Conservation (phyloP, 345 rosid genomes). For the Mercurialis annua region DNA sequence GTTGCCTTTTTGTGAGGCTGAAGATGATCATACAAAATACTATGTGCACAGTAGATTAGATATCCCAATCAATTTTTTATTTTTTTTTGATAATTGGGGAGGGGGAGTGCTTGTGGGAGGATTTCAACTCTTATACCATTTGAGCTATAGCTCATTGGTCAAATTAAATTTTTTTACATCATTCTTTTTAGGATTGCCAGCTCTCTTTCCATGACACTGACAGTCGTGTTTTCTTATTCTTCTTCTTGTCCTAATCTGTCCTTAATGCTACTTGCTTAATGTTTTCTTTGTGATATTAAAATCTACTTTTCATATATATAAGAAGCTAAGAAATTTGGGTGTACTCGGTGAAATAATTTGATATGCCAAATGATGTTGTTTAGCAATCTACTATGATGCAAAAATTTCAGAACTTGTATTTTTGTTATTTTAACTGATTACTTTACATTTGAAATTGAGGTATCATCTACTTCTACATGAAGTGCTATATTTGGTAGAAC, state of each 20-base stretch:
- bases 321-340: too few species aligned
- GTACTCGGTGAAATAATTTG: neutral
- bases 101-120: too few species aligned
- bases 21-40: neutral
- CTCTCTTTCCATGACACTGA: too few species aligned
- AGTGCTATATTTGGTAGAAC: neutral
- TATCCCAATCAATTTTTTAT: too few species aligned
- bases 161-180: too few species aligned
- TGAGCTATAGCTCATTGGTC: neutral
- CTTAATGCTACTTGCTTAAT: neutral
- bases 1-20: neutral
- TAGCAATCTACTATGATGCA: neutral
- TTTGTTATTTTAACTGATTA: neutral
- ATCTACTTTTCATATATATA: too few species aligned
- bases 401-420: neutral
- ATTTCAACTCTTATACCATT: neutral
- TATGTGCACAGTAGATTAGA: neutral
- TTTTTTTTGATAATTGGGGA: too few species aligned
- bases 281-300: neutral
- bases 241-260: neutral
- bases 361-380: neutral
- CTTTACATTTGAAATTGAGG: neutral
- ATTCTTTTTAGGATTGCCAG: too few species aligned
- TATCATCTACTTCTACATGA: neutral
- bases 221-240: neutral